Evolutionary conservation across 345 rosid genomes (phyloP).

Genomic region (Hypericum androsaemum): DNA sequence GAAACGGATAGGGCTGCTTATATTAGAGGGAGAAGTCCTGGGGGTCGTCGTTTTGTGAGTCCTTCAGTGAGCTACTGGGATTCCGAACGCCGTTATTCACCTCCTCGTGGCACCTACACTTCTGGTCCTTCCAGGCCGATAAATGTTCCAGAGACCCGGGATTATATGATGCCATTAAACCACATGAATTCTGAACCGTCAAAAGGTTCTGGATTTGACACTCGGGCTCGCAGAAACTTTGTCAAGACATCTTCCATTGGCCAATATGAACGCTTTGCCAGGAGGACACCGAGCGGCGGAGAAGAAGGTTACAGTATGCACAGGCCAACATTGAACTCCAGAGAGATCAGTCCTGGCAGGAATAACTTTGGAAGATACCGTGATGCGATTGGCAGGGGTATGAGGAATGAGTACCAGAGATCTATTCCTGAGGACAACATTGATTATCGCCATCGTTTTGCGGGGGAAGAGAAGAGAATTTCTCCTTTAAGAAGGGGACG

Average conservation of each 20-base stretch:
- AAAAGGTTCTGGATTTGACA: constrained; percentile 23
- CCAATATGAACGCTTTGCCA: constrained; percentile 13
- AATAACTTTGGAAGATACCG: constrained; percentile 30
- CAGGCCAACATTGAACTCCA: constrained; percentile 11
- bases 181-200: constrained; percentile 14
- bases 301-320: constrained; percentile 18
- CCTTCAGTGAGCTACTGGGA: constrained; percentile 20
- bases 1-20: constrained; percentile 32
- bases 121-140: constrained; percentile 26
- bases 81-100: constrained; percentile 27
- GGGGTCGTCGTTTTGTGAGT: constrained; percentile 18
- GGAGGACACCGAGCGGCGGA: constrained; percentile 22
- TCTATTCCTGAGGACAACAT: constrained; percentile 16
- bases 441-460: constrained; percentile 20
- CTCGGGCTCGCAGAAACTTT: constrained; percentile 25
- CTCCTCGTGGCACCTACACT: constrained; percentile 17
- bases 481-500: constrained; percentile 29
- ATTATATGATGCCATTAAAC: constrained; percentile 19
- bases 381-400: constrained; percentile 16
- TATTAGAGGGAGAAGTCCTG: constrained; percentile 28
- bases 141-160: constrained; percentile 19
- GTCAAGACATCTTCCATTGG: constrained; percentile 21
- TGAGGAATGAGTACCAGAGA: constrained; percentile 26
- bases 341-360: constrained; percentile 32
- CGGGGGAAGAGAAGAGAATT: constrained; percentile 36